Percentiles rank a stretch among this genome's conserved stretches.
phyloP scores from a whole-genome alignment of 768 basidiomycete genomes.

The Auriscalpium vulgare region DNA sequence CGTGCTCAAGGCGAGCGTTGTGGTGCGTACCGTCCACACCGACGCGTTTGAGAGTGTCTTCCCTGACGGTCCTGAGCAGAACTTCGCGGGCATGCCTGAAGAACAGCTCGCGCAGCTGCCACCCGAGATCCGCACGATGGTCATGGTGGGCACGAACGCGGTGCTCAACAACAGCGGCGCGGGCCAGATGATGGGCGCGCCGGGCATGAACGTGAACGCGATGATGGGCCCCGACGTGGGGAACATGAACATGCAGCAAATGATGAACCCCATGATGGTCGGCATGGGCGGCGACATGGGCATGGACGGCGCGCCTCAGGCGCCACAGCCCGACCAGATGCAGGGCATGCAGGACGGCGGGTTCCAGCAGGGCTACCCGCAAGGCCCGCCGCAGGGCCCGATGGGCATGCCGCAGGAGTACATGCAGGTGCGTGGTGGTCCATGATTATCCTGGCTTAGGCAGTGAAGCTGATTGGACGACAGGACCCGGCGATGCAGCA shows the following conservation, averaged over 20 bases:
- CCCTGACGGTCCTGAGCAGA: conserved; percentile 32
- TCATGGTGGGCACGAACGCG: conserved; percentile 73
- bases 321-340: conserved; percentile 16
- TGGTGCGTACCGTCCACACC: conserved; percentile 41
- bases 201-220: conserved; percentile 24
- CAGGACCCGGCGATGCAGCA: conserved; percentile 41
- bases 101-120: conserved; percentile 73
- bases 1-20: conserved; percentile 74
- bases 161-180: conserved; percentile 62
- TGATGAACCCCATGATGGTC: conserved; percentile 71
- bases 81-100: conserved; percentile 76
- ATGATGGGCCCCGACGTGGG: conserved; percentile 18
- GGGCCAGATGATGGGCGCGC: conserved; percentile 31
- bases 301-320: conserved; percentile 27
- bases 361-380: background rate
- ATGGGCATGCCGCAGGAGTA: conserved; percentile 38
- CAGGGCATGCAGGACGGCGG: conserved; percentile 2
- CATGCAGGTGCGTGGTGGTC: conserved; percentile 58
- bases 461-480: background rate
- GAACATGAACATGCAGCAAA: conserved; percentile 15
- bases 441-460: background rate
- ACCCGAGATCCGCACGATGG: conserved; percentile 78
- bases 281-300: conserved; percentile 65
- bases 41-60: background rate
- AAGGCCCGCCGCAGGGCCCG: background rate